Evolutionary conservation across 139 green algal genomes (phyloP).

Genomic region (Chlamydomonas incerta): DNA sequence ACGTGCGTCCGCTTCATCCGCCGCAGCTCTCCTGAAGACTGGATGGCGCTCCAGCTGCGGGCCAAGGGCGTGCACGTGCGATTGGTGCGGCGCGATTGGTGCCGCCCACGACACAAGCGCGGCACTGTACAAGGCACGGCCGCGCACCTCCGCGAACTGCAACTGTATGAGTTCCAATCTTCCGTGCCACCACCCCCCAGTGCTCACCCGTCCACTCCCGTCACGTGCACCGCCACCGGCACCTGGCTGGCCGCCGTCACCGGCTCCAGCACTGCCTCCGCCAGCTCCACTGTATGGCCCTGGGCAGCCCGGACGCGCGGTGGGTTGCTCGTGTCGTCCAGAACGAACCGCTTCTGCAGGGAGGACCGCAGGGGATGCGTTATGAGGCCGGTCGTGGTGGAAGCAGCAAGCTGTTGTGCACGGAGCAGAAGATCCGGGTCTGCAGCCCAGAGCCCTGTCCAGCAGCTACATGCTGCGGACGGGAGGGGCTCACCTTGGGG

Average conservation of each 20-base stretch:
- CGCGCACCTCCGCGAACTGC: too few relatives aligned
- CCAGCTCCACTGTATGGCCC: slow-evolving; percentile 67
- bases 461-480: not conserved
- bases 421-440: too few relatives aligned
- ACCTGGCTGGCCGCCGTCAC: slow-evolving; percentile 49
- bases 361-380: not conserved
- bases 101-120: too few relatives aligned
- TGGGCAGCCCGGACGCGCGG: slow-evolving; percentile 68
- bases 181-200: too few relatives aligned
- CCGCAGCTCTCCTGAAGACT: slow-evolving; percentile 61
- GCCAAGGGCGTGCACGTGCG: too few relatives aligned
- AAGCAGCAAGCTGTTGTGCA: too few relatives aligned
- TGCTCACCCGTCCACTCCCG: not conserved
- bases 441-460: too few relatives aligned
- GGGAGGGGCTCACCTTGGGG: not conserved
- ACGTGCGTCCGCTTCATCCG: slow-evolving; percentile 79
- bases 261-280: slow-evolving; percentile 56
- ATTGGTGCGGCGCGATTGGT: too few relatives aligned
- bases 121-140: too few relatives aligned
- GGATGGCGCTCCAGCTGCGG: slow-evolving; percentile 73
- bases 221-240: slow-evolving; percentile 64
- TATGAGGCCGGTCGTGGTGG: too few relatives aligned
- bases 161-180: too few relatives aligned
- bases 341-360: slow-evolving; percentile 67
- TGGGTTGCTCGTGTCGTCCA: slow-evolving; percentile 53